Conservation (phyloP, 208 protist genomes). For the Lotmaria passim region DNA sequence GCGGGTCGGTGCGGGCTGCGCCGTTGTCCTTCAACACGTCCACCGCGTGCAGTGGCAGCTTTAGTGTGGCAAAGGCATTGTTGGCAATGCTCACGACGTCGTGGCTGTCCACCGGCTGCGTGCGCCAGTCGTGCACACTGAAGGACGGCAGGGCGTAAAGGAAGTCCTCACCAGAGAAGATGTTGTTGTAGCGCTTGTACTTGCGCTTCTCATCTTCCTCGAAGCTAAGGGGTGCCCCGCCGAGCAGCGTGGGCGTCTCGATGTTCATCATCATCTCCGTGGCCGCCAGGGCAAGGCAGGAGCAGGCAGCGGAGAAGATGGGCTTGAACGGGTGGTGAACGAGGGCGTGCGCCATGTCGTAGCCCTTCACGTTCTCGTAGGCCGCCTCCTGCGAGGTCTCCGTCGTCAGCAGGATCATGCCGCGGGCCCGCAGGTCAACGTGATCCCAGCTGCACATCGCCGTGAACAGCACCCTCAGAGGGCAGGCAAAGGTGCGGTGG, state of each 20-base stretch:
- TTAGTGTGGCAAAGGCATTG: slow-evolving; percentile 62
- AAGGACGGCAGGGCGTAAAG: slow-evolving; percentile 79
- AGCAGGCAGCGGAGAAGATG: slow-evolving; percentile 76
- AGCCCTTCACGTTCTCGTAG: slow-evolving; percentile 79
- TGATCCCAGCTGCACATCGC: slow-evolving; percentile 64
- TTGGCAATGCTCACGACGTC: slow-evolving; percentile 64
- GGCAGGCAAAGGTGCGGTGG: slow-evolving; percentile 75
- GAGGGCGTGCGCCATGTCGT: slow-evolving; percentile 82
- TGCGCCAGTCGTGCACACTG: slow-evolving; percentile 69
- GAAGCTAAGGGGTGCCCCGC: slow-evolving; percentile 44
- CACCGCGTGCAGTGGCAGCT: slow-evolving; percentile 66
- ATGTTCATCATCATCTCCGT: slow-evolving; percentile 87
- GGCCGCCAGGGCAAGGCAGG: slow-evolving; percentile 83
- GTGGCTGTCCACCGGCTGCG: slow-evolving; percentile 31
- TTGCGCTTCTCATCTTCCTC: slow-evolving; percentile 54
- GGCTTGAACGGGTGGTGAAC: slow-evolving; percentile 92
- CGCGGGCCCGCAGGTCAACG: slow-evolving; percentile 61
- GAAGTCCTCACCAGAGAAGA: slow-evolving; percentile 88
- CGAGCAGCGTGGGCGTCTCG: slow-evolving; percentile 42
- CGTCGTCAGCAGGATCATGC: slow-evolving; percentile 68
- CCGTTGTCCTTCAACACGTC: slow-evolving; percentile 42
- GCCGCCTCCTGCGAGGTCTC: slow-evolving; percentile 49
- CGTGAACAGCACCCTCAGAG: slow-evolving; percentile 64
- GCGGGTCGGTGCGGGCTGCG: slow-evolving; percentile 16
- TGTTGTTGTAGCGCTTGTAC: slow-evolving; percentile 83